phyloP scores from a whole-genome alignment of 106 monocot species.

The Phalaenopsis aphrodite region DNA sequence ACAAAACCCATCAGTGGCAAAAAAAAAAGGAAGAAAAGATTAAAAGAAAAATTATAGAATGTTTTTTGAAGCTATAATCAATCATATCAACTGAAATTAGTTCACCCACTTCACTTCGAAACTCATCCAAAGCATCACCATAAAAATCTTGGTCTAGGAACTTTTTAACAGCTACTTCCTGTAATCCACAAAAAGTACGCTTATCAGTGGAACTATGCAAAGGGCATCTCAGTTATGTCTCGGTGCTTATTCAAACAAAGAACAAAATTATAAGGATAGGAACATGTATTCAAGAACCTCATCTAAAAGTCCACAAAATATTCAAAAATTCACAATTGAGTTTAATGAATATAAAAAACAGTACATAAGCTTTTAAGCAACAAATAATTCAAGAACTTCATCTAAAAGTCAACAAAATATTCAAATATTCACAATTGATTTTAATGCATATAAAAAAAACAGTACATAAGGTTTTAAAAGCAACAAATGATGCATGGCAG shows the following conservation, averaged over 20 bases:
- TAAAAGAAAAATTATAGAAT: not conserved
- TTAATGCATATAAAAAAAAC: not conserved
- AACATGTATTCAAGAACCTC: not conserved
- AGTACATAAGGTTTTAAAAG: not conserved
- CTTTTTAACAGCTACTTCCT: constrained; percentile 99
- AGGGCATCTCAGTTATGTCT: not conserved
- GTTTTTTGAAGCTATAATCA: not conserved
- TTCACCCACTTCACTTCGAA: constrained; percentile 75
- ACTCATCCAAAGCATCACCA: constrained; percentile 96
- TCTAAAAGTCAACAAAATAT: not conserved
- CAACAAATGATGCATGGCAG: not conserved
- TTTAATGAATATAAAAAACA: not conserved
- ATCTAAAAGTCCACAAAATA: not conserved
- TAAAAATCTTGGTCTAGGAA: constrained; percentile 96
- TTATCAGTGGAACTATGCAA: not conserved
- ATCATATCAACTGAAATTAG: not conserved
- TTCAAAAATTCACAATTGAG: not conserved
- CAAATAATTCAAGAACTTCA: not conserved
- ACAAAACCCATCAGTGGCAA: not conserved
- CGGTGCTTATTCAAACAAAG: not conserved
- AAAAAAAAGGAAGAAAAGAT: not conserved
- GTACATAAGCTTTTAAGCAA: not conserved
- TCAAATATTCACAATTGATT: not conserved
- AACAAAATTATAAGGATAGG: not conserved
- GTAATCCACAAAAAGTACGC: constrained; percentile 4